Base-by-base conservation (phyloP, 1,139 yeast genomes). In the Pichia sp. region DNA sequence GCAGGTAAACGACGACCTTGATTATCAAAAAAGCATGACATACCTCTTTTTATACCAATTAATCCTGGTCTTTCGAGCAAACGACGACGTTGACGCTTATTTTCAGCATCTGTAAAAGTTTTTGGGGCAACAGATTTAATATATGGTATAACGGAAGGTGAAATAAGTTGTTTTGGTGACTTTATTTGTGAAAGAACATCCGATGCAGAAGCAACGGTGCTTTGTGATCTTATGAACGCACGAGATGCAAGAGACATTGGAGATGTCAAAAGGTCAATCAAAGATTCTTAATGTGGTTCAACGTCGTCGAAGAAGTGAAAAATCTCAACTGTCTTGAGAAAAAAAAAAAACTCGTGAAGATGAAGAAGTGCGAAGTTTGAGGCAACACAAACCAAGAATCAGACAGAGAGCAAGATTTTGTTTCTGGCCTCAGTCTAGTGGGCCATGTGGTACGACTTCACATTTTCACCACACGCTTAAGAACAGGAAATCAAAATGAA, bases 31-130 rank as follows among this genome's bases (percentile, higher is more conserved):
- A 81, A 85, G 10, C 95, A 79, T 45, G 88, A 80, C 97, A 92
- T 90, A 27, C 97, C 97, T 51, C 83, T 71, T 61, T 92, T 92
- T 51, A 79, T 69, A 0, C 95, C 95, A 31, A 90, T 67, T 36
- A 87, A 68, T 7, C 98, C 98, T 5, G 95, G 81, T 64, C 98
- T 79, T 38, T 68, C 65, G 34, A 88, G 77, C 39, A 87, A 69
- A 61, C 79, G 72, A 62, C 79, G 81, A 61, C 96, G 76, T 47
- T 68, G 64, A 57, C 81, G 77, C 33, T 82, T 73, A 44, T 69
- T 65, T 52, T 73, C 81, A 44, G 76, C 72, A 3, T 82, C 70
- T 60, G 80, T 86, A 54, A 74, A 70, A 37, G 71, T 62, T 35
- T 60, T 58, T 36, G 77, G 70, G 2, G 75, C 69, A 9, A 58